These are phyloP conservation scores for Tricholoma furcatifolium DNA, from an alignment of 768 basidiomycete genomes.

Conservation along the genomic window DNA sequence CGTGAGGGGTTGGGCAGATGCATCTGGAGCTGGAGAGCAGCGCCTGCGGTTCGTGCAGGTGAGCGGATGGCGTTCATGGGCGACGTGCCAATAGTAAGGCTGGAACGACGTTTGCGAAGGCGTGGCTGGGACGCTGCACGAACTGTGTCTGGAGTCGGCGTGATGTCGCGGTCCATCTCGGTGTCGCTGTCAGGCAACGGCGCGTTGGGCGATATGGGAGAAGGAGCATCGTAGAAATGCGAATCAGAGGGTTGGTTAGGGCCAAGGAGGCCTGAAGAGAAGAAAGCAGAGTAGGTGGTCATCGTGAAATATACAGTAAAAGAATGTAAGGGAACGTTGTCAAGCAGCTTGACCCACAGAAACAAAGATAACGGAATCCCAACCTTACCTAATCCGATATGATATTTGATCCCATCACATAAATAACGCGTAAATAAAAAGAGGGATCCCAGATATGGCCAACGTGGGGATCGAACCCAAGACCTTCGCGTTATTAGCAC, in stretches of 20 bases:
- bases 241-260: conserved; percentile 25
- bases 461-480: conserved; percentile 68
- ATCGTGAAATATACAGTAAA: conserved; percentile 15
- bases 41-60: conserved; percentile 48
- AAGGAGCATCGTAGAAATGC: conserved; percentile 14
- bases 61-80: conserved; percentile 62
- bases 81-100: conserved; percentile 51
- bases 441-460: conserved; percentile 29
- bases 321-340: conserved; percentile 4
- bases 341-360: neutral
- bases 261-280: conserved; percentile 70
- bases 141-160: conserved; percentile 19
- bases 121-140: conserved; percentile 28
- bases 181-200: conserved; percentile 33
- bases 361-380: neutral
- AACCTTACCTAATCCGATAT: conserved; percentile 11
- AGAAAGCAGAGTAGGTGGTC: conserved; percentile 63
- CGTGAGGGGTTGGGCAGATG: conserved; percentile 41
- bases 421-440: neutral
- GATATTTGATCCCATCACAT: neutral
- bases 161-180: conserved; percentile 23
- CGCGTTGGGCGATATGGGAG: conserved; percentile 22
- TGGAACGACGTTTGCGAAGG: conserved; percentile 62
- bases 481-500: conserved; percentile 78
- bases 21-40: conserved; percentile 49